These are phyloP conservation scores for Collariella sp. DNA, from an alignment of 495 filamentous ascomycete genomes.

Conservation along the genomic window DNA sequence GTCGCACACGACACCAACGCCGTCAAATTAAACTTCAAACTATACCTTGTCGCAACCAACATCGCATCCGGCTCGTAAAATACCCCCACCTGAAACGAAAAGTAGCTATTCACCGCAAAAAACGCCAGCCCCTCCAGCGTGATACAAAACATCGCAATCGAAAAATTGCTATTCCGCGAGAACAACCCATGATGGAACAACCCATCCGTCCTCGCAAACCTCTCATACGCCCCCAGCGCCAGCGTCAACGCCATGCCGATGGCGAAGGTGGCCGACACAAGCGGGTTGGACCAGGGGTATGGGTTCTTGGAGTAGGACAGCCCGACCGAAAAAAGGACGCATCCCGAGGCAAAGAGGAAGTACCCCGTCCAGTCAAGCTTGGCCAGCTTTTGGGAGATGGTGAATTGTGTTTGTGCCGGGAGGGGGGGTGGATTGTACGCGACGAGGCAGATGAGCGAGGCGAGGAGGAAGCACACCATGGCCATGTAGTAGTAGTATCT, in stretches of 20 bases:
- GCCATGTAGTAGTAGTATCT: constrained; percentile 26
- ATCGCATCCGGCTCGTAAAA: constrained; percentile 26
- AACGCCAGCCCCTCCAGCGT: constrained; percentile 30
- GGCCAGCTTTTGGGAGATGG: constrained; percentile 20
- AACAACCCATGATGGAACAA: constrained; percentile 34
- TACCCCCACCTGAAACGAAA: constrained; percentile 26
- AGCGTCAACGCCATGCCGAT: constrained; percentile 18
- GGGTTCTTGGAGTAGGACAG: constrained; percentile 32
- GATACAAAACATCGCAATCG: constrained; percentile 23
- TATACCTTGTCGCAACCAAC: constrained; percentile 19
- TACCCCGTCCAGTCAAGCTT: constrained; percentile 33
- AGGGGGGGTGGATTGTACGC: constrained; percentile 23
- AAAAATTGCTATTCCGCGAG: constrained; percentile 24
- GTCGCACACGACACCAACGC: constrained; percentile 13
- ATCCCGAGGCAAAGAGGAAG: constrained; percentile 19
- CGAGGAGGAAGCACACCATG: constrained; percentile 15
- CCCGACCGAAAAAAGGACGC: constrained; percentile 27
- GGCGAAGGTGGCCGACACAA: constrained; percentile 25
- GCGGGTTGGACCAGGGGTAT: constrained; percentile 26
- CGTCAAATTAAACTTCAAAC: constrained; percentile 18
- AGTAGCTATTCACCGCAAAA: constrained; percentile 32
- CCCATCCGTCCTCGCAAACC: constrained; percentile 26
- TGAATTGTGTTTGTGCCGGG: constrained; percentile 9
- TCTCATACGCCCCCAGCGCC: constrained; percentile 22
- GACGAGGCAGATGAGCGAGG: constrained; percentile 14